Base-by-base conservation (phyloP, 2,329 filamentous ascomycete species). In the Cylindrodendrum hubeiense region DNA sequence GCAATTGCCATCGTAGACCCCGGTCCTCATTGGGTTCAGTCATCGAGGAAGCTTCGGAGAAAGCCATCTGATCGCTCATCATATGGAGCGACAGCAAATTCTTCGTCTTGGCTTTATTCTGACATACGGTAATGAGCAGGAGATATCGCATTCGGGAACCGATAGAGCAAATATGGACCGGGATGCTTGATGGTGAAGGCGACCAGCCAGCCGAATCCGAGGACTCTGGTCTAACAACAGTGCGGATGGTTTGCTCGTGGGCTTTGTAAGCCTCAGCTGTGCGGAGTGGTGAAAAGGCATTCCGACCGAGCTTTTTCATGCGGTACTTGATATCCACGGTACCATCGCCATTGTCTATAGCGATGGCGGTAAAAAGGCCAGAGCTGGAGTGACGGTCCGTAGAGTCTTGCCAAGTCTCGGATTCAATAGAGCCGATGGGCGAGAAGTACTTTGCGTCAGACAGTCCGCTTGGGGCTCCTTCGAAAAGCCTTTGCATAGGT, bases 1-100 rank as follows among this genome's bases (percentile, higher is more conserved):
- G 59, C 9, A 49, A 8, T 19, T 61, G 59, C 59, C 59, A 61
- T 30, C 59, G 51, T 30, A 50, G 26, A 6, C 59, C 44, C n/a
- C 17, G 41, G 15, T 61, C 59, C n/a, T 50, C 5, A 39, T 50
- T 50, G 19, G 43, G 33, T 17, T 34, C 19, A 12, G 8, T 39
- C 34, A 21, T 61, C 4, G 24, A 17, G 2, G n/a, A 28, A 9
- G 34, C 33, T 19, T 61, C 59, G 3, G 34, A 33, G 8, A 39
- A 12, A 6, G 19, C 33, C 43, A 55, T 49, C 10, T 28, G 44
- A 8, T 56, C 43, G 15, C 41, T 34, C 8, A 55, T 55, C 26
- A 30, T 61, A 10, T 55, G 19, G 22, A 61, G 26, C 1, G 59
- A 55, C 3, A 61, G 34, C 2, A 55, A 6, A 21, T 24, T 50